phyloP scores from a whole-genome alignment of 2,329 filamentous ascomycete genomes.

The Alternaria arbusti region DNA sequence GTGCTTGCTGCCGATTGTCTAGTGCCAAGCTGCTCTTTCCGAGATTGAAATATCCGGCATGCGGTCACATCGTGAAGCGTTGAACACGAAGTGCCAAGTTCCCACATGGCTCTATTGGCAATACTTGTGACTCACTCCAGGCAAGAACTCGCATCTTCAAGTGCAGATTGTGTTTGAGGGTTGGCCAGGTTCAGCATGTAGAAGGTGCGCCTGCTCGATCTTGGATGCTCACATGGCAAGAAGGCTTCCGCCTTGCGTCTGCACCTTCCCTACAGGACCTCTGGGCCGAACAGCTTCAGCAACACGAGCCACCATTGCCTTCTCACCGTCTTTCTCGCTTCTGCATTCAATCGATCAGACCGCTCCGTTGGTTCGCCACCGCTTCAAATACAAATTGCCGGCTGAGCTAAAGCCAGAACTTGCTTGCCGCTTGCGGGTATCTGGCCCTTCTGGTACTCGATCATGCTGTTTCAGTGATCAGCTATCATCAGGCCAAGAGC shows the following conservation, averaged over 20 bases:
- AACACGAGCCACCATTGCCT: neutral
- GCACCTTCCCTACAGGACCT: slow-evolving; percentile 5
- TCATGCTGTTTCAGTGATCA: neutral
- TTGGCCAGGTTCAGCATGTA: neutral
- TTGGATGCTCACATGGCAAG: neutral
- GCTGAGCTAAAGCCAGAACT: neutral
- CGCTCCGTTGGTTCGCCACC: neutral
- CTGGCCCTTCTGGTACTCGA: neutral
- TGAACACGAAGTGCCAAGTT: neutral
- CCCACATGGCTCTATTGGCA: neutral
- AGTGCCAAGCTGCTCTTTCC: neutral
- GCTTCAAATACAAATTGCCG: neutral
- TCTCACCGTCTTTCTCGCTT: slow-evolving; percentile 15
- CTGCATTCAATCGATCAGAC: neutral
- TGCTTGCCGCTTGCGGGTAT: neutral
- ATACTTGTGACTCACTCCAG: neutral
- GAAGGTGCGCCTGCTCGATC: neutral
- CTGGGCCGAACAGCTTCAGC: slow-evolving; percentile 2
- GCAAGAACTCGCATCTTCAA: neutral
- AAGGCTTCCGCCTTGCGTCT: neutral
- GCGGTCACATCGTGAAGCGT: neutral
- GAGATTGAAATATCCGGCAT: neutral
- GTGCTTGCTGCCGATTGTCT: neutral
- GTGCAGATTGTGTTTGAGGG: neutral
- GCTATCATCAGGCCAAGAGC: slow-evolving; percentile 1